Base-by-base conservation (phyloP, 129 eudicot species). In the Gnaphalium uliginosum region DNA sequence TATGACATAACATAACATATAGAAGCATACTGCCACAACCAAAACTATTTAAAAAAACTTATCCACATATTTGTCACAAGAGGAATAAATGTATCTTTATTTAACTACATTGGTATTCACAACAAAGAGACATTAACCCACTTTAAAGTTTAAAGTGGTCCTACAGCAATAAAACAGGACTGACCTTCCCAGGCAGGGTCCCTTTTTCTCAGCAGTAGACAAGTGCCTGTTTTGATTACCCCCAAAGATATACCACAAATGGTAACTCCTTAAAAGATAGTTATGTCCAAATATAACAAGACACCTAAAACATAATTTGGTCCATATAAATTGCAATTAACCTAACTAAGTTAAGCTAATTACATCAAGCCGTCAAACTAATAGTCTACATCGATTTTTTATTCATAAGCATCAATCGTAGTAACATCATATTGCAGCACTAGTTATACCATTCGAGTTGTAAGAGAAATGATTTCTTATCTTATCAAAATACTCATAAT, bases 111-210 rank as follows among this genome's bases (percentile, higher is more conserved):
- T 2, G 69, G 62, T 65, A 79, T 56, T 65, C 8, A 32, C 78
- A 79, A 79, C 13, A 79, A 29, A 79, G 51, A 73, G 50, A 54
- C 66, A 51, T 71, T 79, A 70, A 72, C 73, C 66, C 32, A 72
- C 78, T 66, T 80, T 80, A 62, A 77, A 72, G 63, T 66, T 80
- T 80, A 62, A 77, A 72, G 63, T 74, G 68, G 79, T 73, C 75
- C 79, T 50, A 66, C 83, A 58, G 32, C 75, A 73, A 73, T 79
- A 53, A 73, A 73, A 67, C 65, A 66, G 51, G 75, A 48, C 75
- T 80, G 26, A 30, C 56, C 71, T 63, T 71, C 53, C 72, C 56
- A 72, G 66, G 66, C 75, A 66, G 63, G 54, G 75, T 22, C 79
- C 39, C 60, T n/a, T 71, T 59, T 17, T 43, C 18, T 43, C 69